Conservation (phyloP, 2,329 filamentous ascomycete species). For the Botrytis hyacinthi region DNA sequence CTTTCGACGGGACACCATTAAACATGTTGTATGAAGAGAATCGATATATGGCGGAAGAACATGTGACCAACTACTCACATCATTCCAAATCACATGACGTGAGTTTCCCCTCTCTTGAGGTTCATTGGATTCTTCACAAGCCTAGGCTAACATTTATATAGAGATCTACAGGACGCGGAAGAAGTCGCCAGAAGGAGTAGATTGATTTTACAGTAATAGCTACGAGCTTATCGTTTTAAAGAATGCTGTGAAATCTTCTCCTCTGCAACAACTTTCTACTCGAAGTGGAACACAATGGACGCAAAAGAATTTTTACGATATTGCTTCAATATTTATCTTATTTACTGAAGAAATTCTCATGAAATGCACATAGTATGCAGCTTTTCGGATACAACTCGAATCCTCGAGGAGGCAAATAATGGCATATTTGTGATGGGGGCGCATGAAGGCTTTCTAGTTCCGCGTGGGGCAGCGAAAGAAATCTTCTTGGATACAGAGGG, state of each 20-base stretch:
- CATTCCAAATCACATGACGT: background rate
- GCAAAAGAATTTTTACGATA: background rate
- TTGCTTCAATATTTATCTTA: background rate
- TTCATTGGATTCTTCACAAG: too few species aligned
- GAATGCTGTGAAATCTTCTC: background rate
- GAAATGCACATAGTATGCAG: background rate
- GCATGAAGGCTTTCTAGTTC: background rate
- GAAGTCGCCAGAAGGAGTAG: conserved; percentile 13
- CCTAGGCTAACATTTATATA: background rate
- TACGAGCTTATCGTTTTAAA: background rate
- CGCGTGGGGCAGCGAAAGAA: background rate
- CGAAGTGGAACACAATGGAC: background rate
- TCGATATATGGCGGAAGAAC: conserved; percentile 26
- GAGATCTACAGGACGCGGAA: conserved; percentile 13
- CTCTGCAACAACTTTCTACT: background rate
- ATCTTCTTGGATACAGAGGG: background rate
- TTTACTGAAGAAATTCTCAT: too few species aligned
- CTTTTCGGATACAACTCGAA: background rate
- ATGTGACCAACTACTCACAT: conserved; percentile 15
- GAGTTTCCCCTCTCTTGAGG: background rate
- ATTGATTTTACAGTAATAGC: background rate
- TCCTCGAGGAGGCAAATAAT: background rate
- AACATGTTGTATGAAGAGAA: conserved; percentile 38
- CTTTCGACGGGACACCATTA: conserved; percentile 36
- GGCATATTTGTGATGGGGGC: background rate